A percentile compares a stretch with the other conserved stretches of the same genome.
These are phyloP conservation scores for Xylariaceae sp. DNA, from an alignment of 2,329 filamentous ascomycete species.

Conservation along the genomic window DNA sequence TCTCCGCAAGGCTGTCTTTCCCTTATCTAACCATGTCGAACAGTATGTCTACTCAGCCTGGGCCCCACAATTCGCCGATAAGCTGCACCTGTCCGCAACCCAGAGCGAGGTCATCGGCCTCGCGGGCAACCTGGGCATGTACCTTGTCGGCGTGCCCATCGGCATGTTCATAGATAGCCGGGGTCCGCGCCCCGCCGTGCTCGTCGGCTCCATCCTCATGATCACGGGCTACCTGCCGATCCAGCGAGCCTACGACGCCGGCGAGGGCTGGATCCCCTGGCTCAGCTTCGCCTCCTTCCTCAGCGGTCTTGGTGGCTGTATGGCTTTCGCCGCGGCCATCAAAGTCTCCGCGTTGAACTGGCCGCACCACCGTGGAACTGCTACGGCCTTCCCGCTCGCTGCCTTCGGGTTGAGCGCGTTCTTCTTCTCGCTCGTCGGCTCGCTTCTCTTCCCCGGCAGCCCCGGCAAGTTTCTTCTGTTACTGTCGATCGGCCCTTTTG, in stretches of 20 bases:
- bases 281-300: constrained; percentile 83
- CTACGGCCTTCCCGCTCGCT: constrained; percentile 87
- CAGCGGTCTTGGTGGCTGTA: constrained; percentile 83
- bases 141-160: constrained; percentile 81
- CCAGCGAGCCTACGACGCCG: constrained; percentile 70
- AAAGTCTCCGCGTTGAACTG: constrained; percentile 88
- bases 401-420: constrained; percentile 94
- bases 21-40: constrained; percentile 11
- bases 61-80: constrained; percentile 91
- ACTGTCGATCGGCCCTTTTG: constrained; percentile 73
- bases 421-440: constrained; percentile 83
- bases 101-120: constrained; percentile 86
- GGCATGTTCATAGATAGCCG: constrained; percentile 81
- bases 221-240: constrained; percentile 82
- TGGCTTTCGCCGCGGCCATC: constrained; percentile 83
- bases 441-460: constrained; percentile 74
- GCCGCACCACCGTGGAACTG: constrained; percentile 85
- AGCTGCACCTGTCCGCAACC: constrained; percentile 82
- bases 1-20: neutral
- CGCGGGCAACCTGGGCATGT: constrained; percentile 91
- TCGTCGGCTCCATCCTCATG: constrained; percentile 70
- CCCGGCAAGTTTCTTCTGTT: constrained; percentile 78
- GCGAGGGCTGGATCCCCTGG: constrained; percentile 52
- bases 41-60: constrained; percentile 98
- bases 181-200: constrained; percentile 74